These are phyloP conservation scores for Centaurea solstitialis DNA, from an alignment of 129 eudicot genomes.

Conservation along the genomic window DNA sequence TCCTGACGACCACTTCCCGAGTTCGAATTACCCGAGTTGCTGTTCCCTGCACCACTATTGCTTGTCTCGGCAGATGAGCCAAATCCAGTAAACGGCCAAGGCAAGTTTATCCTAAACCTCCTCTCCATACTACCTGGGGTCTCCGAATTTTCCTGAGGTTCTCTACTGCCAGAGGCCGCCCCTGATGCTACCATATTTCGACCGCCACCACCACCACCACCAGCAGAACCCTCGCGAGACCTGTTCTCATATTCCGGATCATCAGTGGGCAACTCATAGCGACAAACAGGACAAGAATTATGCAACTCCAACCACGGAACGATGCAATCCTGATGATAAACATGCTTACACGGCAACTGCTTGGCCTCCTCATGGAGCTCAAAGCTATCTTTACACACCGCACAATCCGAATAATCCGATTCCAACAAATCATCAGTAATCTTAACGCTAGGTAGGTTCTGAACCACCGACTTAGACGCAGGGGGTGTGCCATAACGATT, in stretches of 20 bases:
- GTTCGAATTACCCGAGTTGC: slow-evolving; percentile 43
- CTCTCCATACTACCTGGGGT: slow-evolving; percentile 61
- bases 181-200: not conserved
- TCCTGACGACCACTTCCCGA: slow-evolving; percentile 50
- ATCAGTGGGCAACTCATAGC: slow-evolving; percentile 86
- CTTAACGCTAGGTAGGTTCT: slow-evolving; percentile 56
- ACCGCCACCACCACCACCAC: slow-evolving; percentile 12
- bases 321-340: slow-evolving; percentile 73
- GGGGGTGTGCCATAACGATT: slow-evolving; percentile 90
- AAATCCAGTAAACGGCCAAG: slow-evolving; percentile 52
- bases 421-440: slow-evolving; percentile 54
- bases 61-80: slow-evolving; percentile 63
- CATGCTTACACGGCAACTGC: slow-evolving; percentile 79
- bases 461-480: slow-evolving; percentile 62
- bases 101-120: slow-evolving; percentile 74
- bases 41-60: slow-evolving; percentile 53
- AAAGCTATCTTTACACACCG: slow-evolving; percentile 80
- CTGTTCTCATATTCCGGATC: slow-evolving; percentile 77
- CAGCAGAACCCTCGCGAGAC: slow-evolving; percentile 32
- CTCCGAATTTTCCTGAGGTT: slow-evolving; percentile 35
- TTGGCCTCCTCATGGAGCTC: slow-evolving; percentile 61
- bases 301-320: slow-evolving; percentile 87
- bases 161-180: slow-evolving; percentile 25
- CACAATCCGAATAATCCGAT: slow-evolving; percentile 67
- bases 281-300: slow-evolving; percentile 85